Percentiles rank a stretch among this genome's conserved stretches.
Evolutionary conservation across 2,329 filamentous ascomycete genomes (phyloP).

Genomic region (Fusarium sambucinum): DNA sequence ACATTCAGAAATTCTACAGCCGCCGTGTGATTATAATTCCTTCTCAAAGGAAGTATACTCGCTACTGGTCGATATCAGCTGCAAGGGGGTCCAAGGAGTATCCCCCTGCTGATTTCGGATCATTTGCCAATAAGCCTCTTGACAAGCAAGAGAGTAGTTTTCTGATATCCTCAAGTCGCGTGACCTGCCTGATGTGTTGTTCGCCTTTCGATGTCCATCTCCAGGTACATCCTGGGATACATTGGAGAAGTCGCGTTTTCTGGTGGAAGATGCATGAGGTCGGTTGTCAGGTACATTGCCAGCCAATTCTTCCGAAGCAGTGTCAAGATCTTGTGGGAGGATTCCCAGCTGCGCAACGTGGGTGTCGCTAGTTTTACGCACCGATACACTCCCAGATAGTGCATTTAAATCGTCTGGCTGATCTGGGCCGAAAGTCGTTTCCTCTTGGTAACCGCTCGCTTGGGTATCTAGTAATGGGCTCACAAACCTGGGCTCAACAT

Average conservation of each 20-base stretch:
- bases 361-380: not conserved
- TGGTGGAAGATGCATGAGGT: not conserved
- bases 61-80: constrained; percentile 53
- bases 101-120: constrained; percentile 45
- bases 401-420: not conserved
- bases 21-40: constrained; percentile 48
- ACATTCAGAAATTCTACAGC: too few relatives aligned
- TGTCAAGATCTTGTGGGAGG: not conserved
- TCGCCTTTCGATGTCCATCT: not conserved
- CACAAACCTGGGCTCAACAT: not conserved
- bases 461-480: constrained; percentile 27
- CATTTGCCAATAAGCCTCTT: constrained; percentile 54
- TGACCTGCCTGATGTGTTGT: constrained; percentile 22
- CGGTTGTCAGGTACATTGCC: not conserved
- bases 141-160: constrained; percentile 44
- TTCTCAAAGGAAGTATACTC: constrained; percentile 51
- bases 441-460: not conserved
- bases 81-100: constrained; percentile 49
- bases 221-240: not conserved
- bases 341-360: not conserved
- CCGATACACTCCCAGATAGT: not conserved
- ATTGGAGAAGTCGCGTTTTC: constrained; percentile 42
- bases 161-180: constrained; percentile 29
- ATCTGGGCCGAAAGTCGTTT: not conserved
- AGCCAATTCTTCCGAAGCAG: not conserved